Evolutionary conservation across 805 yeast species (phyloP).

Genomic region (Candida xiaguanensis): DNA sequence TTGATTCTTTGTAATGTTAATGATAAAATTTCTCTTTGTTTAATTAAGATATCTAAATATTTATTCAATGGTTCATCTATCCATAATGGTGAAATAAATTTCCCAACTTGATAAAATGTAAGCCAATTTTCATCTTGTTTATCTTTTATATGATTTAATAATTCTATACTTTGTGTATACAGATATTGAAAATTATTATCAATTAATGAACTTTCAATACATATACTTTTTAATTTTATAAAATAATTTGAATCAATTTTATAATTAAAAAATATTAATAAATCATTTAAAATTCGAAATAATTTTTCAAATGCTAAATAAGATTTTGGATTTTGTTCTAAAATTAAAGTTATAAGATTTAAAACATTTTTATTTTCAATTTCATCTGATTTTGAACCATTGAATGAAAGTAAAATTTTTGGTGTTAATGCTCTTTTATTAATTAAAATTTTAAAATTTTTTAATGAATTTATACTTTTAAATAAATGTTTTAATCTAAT

Average conservation of each 20-base stretch:
- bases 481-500: constrained; percentile 30
- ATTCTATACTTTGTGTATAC: constrained; percentile 34
- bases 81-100: constrained; percentile 35
- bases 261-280: constrained; percentile 38
- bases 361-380: constrained; percentile 7
- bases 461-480: constrained; percentile 31
- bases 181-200: constrained; percentile 60
- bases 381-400: constrained; percentile 11
- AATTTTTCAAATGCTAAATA: constrained; percentile 45
- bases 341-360: constrained; percentile 35
- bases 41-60: constrained; percentile 24
- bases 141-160: constrained; percentile 23
- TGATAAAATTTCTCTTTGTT: constrained; percentile 55
- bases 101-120: constrained; percentile 71
- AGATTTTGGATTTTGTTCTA: constrained; percentile 53
- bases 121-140: constrained; percentile 46
- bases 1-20: constrained; percentile 43
- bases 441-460: constrained; percentile 31
- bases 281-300: constrained; percentile 34
- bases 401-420: constrained; percentile 26
- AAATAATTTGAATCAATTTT: constrained; percentile 17
- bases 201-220: constrained; percentile 65
- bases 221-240: constrained; percentile 39
- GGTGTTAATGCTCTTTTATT: constrained; percentile 38
- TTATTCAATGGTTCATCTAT: constrained; percentile 22